These are phyloP conservation scores for Candida saitoana DNA, from an alignment of 805 yeast species.

Conservation along the genomic window DNA sequence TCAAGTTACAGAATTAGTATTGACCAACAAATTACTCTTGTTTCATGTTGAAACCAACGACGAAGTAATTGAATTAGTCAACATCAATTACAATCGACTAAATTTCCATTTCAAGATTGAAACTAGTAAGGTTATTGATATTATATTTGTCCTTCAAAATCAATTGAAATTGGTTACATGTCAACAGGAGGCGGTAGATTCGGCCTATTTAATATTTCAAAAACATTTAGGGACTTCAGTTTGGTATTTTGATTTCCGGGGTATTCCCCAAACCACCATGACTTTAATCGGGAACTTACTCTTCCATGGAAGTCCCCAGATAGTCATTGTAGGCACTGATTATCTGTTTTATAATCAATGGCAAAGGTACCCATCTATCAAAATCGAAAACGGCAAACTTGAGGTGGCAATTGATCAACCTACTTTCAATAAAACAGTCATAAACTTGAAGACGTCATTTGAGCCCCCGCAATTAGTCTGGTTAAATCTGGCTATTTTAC, in stretches of 20 bases:
- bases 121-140: not conserved
- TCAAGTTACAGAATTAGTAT: not conserved
- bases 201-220: not conserved
- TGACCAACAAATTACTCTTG: not conserved
- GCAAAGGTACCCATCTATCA: not conserved
- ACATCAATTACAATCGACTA: too few species aligned
- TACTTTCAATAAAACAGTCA: not conserved
- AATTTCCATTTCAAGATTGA: not conserved
- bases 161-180: not conserved
- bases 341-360: not conserved
- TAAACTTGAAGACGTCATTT: not conserved
- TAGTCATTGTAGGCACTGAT: not conserved
- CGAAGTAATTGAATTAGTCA: too few species aligned
- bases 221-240: not conserved
- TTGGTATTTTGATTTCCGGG: slow-evolving; percentile 1
- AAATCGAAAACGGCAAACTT: not conserved
- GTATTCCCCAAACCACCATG: not conserved
- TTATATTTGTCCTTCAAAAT: not conserved
- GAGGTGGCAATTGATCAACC: not conserved
- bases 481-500: not conserved
- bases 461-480: not conserved
- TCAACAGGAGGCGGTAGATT: not conserved
- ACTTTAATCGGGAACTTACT: not conserved
- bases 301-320: not conserved
- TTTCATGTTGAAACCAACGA: not conserved